phyloP scores from a whole-genome alignment of 2,329 filamentous ascomycete species.

The Monosporascus sp. region DNA sequence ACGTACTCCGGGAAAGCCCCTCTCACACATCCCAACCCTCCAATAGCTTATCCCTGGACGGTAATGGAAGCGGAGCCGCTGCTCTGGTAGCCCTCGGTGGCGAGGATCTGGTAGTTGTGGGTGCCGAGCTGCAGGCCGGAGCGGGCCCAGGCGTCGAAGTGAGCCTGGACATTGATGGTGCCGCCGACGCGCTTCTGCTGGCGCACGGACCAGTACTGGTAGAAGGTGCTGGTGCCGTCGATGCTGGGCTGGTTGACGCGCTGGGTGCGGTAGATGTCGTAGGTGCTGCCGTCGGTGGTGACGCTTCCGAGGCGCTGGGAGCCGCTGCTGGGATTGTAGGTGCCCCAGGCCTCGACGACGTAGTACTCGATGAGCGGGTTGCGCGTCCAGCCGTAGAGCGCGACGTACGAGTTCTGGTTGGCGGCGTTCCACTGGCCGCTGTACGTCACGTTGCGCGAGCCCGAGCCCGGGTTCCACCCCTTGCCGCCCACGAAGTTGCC shows the following conservation, averaged over 20 bases:
- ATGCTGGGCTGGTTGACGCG: conserved; percentile 38
- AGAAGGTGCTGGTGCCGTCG: conserved; percentile 38
- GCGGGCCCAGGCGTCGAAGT: conserved; percentile 28
- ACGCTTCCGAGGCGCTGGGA: conserved; percentile 23
- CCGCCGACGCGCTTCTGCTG: conserved; percentile 39
- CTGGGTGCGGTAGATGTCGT: conserved; percentile 30
- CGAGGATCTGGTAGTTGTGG: conserved; percentile 31
- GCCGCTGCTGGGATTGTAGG: conserved; percentile 27
- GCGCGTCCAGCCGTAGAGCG: conserved; percentile 34
- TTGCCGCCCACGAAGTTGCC: conserved; percentile 47
- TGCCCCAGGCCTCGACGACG: conserved; percentile 30
- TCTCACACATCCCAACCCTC: no score
- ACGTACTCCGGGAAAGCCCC: no score
- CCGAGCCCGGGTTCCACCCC: conserved; percentile 38
- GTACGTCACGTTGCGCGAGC: conserved; percentile 20
- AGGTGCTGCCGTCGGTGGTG: conserved; percentile 26
- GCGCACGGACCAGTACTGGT: conserved; percentile 49
- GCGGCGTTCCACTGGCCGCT: conserved; percentile 28
- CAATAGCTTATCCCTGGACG: conserved; percentile 5
- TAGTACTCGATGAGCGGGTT: conserved; percentile 35
- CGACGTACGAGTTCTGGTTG: conserved; percentile 37
- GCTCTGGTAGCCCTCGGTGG: conserved; percentile 36
- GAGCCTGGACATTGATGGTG: conserved; percentile 27
- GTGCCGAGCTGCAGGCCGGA: conserved; percentile 26
- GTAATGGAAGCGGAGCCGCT: conserved; percentile 37